phyloP scores from a whole-genome alignment of 1,284 basidiomycete genomes.

The Ceratobasidium sp. region DNA sequence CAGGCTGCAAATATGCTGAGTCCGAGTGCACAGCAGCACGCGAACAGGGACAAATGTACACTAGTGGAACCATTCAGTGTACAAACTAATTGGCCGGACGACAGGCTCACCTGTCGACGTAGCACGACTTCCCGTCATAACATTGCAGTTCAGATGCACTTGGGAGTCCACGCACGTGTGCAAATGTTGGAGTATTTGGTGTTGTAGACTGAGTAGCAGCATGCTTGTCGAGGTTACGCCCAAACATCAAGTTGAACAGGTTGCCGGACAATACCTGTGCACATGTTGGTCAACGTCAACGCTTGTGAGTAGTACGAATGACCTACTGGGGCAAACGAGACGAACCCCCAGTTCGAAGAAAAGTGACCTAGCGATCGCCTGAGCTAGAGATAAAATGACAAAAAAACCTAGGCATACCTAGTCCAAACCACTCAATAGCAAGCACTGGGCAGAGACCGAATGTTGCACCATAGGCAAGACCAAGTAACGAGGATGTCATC shows the following conservation, averaged over 20 bases:
- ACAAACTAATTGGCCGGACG: not conserved
- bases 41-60: conserved; percentile 36
- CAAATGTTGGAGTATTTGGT: not conserved
- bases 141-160: conserved; percentile 38
- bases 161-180: conserved; percentile 19
- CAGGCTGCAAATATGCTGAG: conserved; percentile 40
- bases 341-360: conserved; percentile 86
- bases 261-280: conserved; percentile 68
- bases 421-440: conserved; percentile 86
- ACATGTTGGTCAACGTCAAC: not conserved
- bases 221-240: conserved; percentile 78
- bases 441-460: conserved; percentile 82
- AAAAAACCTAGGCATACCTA: conserved; percentile 57
- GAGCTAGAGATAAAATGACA: not conserved
- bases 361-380: conserved; percentile 67
- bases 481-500: conserved; percentile 75
- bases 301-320: too few species aligned
- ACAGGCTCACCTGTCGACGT: conserved; percentile 38
- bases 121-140: conserved; percentile 41
- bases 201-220: conserved; percentile 46
- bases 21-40: conserved; percentile 38
- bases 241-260: conserved; percentile 84
- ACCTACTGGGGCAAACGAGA: conserved; percentile 72
- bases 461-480: conserved; percentile 77
- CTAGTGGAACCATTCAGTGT: not conserved